Conservation (phyloP, 2,329 filamentous ascomycete genomes). For the Clarireedia homoeocarpa region DNA sequence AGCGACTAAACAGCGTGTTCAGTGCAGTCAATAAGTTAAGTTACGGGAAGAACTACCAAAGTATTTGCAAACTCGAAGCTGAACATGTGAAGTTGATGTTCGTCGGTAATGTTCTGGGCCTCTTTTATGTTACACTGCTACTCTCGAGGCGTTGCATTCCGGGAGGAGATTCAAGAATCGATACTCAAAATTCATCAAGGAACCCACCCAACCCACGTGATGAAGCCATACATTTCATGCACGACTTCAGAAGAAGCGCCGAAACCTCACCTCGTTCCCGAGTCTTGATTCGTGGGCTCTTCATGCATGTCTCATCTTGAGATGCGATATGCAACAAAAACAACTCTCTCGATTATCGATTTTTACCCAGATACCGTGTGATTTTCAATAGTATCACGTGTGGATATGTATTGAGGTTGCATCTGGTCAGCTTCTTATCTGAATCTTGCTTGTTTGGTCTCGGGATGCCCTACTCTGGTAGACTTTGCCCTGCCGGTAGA, state of each 20-base stretch:
- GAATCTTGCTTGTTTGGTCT: neutral
- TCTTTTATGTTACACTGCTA: neutral
- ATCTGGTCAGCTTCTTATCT: neutral
- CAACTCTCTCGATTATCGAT: neutral
- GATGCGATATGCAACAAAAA: constrained; percentile 10
- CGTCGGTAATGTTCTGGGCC: neutral
- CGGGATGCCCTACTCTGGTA: neutral
- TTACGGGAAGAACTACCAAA: neutral
- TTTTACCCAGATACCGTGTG: neutral
- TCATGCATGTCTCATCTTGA: constrained; percentile 9
- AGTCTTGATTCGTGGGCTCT: constrained; percentile 1
- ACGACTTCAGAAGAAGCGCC: constrained; percentile 2
- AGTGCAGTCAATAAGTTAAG: neutral
- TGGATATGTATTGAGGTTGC: neutral
- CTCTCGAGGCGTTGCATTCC: neutral
- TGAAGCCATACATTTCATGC: constrained; percentile 4
- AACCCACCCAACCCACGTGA: neutral
- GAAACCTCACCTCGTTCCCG: neutral
- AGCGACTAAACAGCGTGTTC: neutral
- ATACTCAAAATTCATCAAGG: neutral
- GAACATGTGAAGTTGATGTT: neutral
- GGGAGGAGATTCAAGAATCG: neutral
- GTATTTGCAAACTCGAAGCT: neutral
- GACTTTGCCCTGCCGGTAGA: neutral
- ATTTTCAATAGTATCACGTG: constrained; percentile 1